Evolutionary conservation across 2,329 filamentous ascomycete genomes (phyloP), one percentile per base, ranked within the genome.

Genomic region (Fusarium sp.): DNA sequence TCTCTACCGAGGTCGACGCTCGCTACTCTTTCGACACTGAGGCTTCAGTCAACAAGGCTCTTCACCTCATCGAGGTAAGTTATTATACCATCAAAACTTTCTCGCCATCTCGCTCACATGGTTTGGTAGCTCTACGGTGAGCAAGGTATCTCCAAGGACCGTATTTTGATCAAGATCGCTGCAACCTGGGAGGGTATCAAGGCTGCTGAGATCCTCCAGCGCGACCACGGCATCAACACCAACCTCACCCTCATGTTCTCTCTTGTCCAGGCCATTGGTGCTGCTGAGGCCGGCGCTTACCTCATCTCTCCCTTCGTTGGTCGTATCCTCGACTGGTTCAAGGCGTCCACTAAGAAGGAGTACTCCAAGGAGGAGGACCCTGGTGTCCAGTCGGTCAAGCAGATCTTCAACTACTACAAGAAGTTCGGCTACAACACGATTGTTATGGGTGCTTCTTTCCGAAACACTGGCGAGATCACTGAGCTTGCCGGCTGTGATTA

Each of bases 341-440:
- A 99, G 93, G 93, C 93, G 64, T 86, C 90, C 76, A 93, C 90
- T 82, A 97, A 97, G 91, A 94, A 97, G 89, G 92, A 96, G 75
- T 99, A 94, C 90, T 79, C 86, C 81, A 89, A 93, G 82, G 85
- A 92, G 83, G 93, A 97, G 82, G 96, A 99, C 87, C 96, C 96
- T 61, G 96, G 96, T 87, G 96, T 99, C 83, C 89, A 93, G 86
- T 95, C 92, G 74, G 96, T 99, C 79, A 88, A 95, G 88, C 80
- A 78, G 83, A 99, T 99, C 86, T 99, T 91, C 90, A 96, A 99
- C 90, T 99, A 99, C 93, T 99, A 99, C 92, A 99, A 99, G 93
- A 98, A 98, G 89, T 93, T 86, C 83, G 93, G 92, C 82, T 98
- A 99, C 91, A 97, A 97, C 78, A 99, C 96, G 82, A 98, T 98